Conservation (phyloP, 2,329 filamentous ascomycete genomes). For the Colletotrichum australisinense region DNA sequence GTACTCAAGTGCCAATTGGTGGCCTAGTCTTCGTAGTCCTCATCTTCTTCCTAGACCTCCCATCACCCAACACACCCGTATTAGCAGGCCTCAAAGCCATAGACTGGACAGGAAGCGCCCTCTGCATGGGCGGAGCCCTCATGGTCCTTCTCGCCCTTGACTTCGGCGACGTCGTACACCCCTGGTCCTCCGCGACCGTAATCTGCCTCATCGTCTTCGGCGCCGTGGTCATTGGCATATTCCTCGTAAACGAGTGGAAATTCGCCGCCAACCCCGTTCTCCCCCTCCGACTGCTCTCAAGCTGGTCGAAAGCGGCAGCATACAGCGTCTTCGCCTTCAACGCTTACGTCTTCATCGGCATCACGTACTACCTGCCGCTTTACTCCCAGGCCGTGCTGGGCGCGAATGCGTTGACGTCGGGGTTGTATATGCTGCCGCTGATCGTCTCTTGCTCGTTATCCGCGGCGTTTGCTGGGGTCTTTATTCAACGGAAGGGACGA, state of each 20-base stretch:
- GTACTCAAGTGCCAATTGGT: constrained; percentile 43
- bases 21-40: constrained; percentile 42
- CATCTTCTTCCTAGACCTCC: constrained; percentile 66
- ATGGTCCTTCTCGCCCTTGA: constrained; percentile 46
- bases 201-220: constrained; percentile 64
- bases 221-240: constrained; percentile 50
- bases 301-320: constrained; percentile 67
- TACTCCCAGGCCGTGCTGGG: constrained; percentile 58
- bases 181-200: constrained; percentile 74
- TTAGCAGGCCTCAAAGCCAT: constrained; percentile 71
- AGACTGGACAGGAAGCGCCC: constrained; percentile 54
- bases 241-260: constrained; percentile 48
- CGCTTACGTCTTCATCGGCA: constrained; percentile 78
- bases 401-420: constrained; percentile 46
- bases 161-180: constrained; percentile 69
- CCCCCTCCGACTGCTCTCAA: constrained; percentile 55
- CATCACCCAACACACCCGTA: constrained; percentile 75
- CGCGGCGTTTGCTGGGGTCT: constrained; percentile 36
- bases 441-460: constrained; percentile 40
- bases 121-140: constrained; percentile 50
- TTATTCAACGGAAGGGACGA: constrained; percentile 72
- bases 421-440: constrained; percentile 46
- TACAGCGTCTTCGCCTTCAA: constrained; percentile 74
- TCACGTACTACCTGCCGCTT: constrained; percentile 56
- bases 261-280: constrained; percentile 48